A percentile compares a stretch with the other conserved stretches of the same genome.
Evolutionary conservation across 306 rosid species (phyloP).

Genomic region (Alnus rubra): DNA sequence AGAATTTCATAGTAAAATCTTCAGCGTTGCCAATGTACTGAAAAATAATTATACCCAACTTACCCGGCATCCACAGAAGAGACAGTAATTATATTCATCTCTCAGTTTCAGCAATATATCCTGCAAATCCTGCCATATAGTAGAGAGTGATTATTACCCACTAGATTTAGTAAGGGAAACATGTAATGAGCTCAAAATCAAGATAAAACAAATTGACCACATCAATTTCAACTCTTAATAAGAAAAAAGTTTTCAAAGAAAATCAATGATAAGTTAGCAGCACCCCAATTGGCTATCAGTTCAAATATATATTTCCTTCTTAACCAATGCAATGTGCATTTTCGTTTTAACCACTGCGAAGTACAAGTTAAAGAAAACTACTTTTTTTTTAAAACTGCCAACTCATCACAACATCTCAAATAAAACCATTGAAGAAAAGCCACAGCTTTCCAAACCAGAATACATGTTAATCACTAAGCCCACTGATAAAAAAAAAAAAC

Average conservation of each 20-base stretch:
- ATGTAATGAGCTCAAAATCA: constrained; percentile 5
- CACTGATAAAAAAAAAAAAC: background rate
- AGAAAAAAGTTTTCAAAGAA: background rate
- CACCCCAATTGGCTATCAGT: background rate
- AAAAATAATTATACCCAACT: constrained; percentile 24
- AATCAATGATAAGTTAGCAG: background rate
- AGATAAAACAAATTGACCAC: background rate
- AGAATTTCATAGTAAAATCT: constrained; percentile 7
- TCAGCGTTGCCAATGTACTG: background rate
- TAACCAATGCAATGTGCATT: background rate
- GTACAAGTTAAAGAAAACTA: background rate
- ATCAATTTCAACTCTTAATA: background rate
- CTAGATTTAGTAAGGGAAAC: constrained; percentile 16
- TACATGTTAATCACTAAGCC: background rate
- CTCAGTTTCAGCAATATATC: constrained; percentile 78
- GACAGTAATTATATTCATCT: constrained; percentile 84
- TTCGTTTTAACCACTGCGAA: background rate
- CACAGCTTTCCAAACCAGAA: background rate
- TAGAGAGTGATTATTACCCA: constrained; percentile 1
- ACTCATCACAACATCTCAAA: background rate
- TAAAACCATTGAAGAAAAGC: background rate
- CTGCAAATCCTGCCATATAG: constrained; percentile 70
- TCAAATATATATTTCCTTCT: background rate
- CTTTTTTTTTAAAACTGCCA: background rate
- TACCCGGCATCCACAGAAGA: constrained; percentile 93